Evolutionary conservation across 345 rosid species (phyloP), one percentile per base, ranked within the genome.

Genomic region (Citrus mangshanensis): DNA sequence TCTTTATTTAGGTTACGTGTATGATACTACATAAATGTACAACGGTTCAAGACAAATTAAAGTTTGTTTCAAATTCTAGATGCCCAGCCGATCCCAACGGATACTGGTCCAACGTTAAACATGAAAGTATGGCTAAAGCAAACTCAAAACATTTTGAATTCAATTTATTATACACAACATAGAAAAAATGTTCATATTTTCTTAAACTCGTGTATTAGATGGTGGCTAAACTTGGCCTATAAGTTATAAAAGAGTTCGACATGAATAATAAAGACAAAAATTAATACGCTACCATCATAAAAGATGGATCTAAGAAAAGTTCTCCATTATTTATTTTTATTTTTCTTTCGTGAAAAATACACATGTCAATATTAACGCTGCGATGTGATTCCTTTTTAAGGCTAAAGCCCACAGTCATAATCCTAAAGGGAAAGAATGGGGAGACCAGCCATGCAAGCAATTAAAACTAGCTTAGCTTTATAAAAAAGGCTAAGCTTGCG

Each of bases 401-500:
- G 62, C 61, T 3, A 46, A 14, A 12, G 51, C 5, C 4, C 14
- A 46, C 5, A 12, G 51, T 46, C 14, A 46, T 13, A 46, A 46
- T 46, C 51, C 16, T 46, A 46, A 46, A 46, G 5, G 70, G 56
- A 72, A 75, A 72, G 73, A 73, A 66, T 73, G 22, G 65, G 30
- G 38, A 13, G 60, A 40, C 30, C 56, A 30, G 69, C 74, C 80
- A 65, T 65, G 77, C 77, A 72, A 40, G 38, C 9, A 28, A 64
- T 46, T 46, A 13, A 46, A 60, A 22, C 42, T 27, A 62, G 5
- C 32, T 77, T 77, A 46, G 58, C 72, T 70, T 78, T 78, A 69
- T 22, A 61, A 51, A 70, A 70, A 78, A 78, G 68, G 13, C 55
- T 73, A 78, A 46, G 76, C 30, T 61, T 73, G 59, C 9, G 34